phyloP scores from a whole-genome alignment of 2,329 filamentous ascomycete species.

The Microdochium bolleyi region DNA sequence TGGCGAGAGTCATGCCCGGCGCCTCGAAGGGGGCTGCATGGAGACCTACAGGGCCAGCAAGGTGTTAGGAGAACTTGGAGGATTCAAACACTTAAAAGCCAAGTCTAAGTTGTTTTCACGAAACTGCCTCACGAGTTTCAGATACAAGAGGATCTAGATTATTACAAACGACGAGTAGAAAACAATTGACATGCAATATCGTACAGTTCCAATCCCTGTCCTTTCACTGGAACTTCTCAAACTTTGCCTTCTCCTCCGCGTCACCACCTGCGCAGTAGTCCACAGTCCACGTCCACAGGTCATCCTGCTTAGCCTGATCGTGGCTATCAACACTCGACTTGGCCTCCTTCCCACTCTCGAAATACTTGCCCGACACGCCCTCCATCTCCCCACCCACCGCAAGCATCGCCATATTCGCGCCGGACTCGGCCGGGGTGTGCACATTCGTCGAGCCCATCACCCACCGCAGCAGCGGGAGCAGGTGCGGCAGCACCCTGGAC shows the following conservation, averaged over 20 bases:
- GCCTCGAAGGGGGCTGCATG: no score
- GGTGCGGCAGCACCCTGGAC: slow-evolving; percentile 21
- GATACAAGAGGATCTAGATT: no score
- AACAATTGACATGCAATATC: not conserved
- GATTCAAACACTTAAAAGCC: no score
- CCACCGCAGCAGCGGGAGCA: slow-evolving; percentile 25
- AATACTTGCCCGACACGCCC: slow-evolving; percentile 31
- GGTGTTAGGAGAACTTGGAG: no score
- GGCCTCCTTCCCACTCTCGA: slow-evolving; percentile 29
- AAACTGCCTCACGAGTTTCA: no score
- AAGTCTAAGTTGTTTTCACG: no score
- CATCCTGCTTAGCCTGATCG: slow-evolving; percentile 35
- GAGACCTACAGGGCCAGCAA: no score
- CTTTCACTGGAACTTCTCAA: slow-evolving; percentile 2
- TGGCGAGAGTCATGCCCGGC: no score
- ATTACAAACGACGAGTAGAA: no score
- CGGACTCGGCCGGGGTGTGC: slow-evolving; percentile 29
- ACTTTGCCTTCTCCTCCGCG: not conserved
- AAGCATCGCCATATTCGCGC: slow-evolving; percentile 28
- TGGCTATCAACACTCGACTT: slow-evolving; percentile 33
- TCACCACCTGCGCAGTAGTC: slow-evolving; percentile 16
- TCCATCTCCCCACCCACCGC: slow-evolving; percentile 23
- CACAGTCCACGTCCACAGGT: slow-evolving; percentile 40
- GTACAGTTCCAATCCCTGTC: not conserved
- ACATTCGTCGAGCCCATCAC: slow-evolving; percentile 23